Evolutionary conservation across 768 basidiomycete species (phyloP).

Genomic region (Inosperma sp.): DNA sequence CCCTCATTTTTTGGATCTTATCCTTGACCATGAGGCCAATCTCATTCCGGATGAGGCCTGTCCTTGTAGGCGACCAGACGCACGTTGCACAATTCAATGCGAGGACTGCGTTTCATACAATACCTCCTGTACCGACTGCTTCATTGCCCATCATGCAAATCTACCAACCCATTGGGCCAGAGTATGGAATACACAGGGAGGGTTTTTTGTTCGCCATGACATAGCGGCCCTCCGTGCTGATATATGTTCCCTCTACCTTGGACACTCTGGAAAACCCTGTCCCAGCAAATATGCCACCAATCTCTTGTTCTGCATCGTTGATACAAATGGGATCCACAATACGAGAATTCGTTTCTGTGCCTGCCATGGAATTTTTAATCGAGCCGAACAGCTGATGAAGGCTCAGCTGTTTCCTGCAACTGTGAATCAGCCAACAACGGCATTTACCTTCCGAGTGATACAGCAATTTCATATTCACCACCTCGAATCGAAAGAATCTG

Average conservation of each 20-base stretch:
- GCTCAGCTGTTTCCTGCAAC: constrained; percentile 26
- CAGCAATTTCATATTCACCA: constrained; percentile 23
- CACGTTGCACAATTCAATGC: constrained; percentile 12
- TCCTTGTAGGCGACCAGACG: neutral
- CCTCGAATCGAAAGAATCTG: constrained; percentile 22
- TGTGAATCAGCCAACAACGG: constrained; percentile 17
- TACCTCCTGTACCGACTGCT: constrained; percentile 10
- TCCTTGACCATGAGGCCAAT: neutral
- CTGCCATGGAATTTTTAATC: constrained; percentile 14
- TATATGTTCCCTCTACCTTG: constrained; percentile 16
- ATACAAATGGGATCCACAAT: constrained; percentile 25
- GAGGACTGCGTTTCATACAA: constrained; percentile 10
- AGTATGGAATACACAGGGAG: too few relatives aligned
- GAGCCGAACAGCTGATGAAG: constrained; percentile 22
- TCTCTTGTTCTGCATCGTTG: constrained; percentile 15
- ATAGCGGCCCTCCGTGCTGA: constrained; percentile 14
- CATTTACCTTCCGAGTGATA: constrained; percentile 23
- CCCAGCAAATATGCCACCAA: constrained; percentile 3
- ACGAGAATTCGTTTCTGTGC: constrained; percentile 22
- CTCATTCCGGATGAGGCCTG: neutral
- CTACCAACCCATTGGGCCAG: too few relatives aligned
- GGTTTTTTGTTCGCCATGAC: constrained; percentile 21
- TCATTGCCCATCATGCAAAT: too few relatives aligned
- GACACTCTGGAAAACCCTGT: constrained; percentile 18
- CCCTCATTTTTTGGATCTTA: constrained; percentile 1